Base-by-base conservation (phyloP, 2,329 filamentous ascomycete species). In the Microdochium bolleyi region DNA sequence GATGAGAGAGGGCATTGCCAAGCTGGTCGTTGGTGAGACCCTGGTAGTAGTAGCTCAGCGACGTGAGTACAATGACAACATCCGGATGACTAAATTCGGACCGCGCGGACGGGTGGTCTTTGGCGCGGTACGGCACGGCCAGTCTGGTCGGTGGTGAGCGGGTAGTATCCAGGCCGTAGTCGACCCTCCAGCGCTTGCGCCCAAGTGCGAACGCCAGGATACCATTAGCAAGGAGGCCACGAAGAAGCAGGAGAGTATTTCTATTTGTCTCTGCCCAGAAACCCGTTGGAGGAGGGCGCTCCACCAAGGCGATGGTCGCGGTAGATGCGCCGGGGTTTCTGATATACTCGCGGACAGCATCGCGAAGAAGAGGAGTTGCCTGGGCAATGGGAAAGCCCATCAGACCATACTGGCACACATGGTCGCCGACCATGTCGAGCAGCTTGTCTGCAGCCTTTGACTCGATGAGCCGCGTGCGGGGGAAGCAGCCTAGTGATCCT, bases 31-130 rank as follows among this genome's bases (percentile, higher is more conserved):
- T 62, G 0, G 53, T 55, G 0, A 88, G 70, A 0, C 85, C 84
- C 0, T 68, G 68, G 50, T 81, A 79, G 55, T 82, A 87, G 61
- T 78, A 82, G 1, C 69, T 74, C 0, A 85, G 63, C 1, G 68
- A 79, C 0, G 83, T 85, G 1, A 86, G 63, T 0, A 75, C 52
- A 14, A 85, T 78, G 0, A 78, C 72, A 0, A 79, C 73, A 44
- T 86, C 83, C 0, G 81, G 79, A 37, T 86, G 81, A 13, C 80
- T 82, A 59, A 84, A 86, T 55, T 86, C 82, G 0, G 82, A 76
- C 2, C 78, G 70, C 0, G 71, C 64, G 0, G 77, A 70, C 0
- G 82, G 83, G 2, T 58, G 74, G 50, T 83, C 82, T 52, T 86
- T 86, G 0, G 80, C 81, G 9, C 71, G 70, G 56, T 76, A 87